Percentiles rank a stretch among this genome's conserved stretches.
These are phyloP conservation scores for Cicer chorassanicum DNA, from an alignment of 306 rosid genomes.

Conservation along the genomic window DNA sequence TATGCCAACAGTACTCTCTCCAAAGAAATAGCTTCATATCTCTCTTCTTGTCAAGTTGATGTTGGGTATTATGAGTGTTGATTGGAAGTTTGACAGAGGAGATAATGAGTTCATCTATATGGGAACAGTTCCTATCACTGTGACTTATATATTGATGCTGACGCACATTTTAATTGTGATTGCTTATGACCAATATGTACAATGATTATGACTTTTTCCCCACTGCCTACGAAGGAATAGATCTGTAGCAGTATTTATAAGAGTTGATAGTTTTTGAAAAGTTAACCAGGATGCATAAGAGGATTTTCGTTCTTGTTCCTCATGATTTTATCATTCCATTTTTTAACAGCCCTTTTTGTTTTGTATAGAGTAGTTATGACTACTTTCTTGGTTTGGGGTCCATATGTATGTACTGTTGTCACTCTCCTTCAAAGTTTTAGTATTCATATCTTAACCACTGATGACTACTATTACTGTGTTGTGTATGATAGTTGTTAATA, in stretches of 20 bases:
- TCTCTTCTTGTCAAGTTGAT: neutral
- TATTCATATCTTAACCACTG: neutral
- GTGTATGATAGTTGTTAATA: constrained; percentile 4
- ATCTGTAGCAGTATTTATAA: neutral
- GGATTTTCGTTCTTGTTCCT: neutral
- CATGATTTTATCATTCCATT: neutral
- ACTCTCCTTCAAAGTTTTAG: neutral
- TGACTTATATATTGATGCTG: neutral
- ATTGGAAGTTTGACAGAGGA: neutral
- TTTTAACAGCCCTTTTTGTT: neutral
- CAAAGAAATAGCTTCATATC: neutral
- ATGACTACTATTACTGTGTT: neutral
- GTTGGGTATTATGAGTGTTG: neutral
- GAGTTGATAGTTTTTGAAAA: neutral
- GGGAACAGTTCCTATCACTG: neutral
- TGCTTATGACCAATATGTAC: neutral
- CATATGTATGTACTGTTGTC: neutral
- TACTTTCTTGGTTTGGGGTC: neutral
- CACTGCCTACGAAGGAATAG: neutral
- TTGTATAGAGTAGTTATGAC: neutral
- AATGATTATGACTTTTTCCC: neutral
- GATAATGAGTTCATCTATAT: neutral
- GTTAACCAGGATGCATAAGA: neutral
- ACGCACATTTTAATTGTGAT: neutral
- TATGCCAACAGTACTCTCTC: constrained; percentile 6